These are phyloP conservation scores for Citrus reticulata DNA, from an alignment of 345 rosid genomes.

Conservation along the genomic window DNA sequence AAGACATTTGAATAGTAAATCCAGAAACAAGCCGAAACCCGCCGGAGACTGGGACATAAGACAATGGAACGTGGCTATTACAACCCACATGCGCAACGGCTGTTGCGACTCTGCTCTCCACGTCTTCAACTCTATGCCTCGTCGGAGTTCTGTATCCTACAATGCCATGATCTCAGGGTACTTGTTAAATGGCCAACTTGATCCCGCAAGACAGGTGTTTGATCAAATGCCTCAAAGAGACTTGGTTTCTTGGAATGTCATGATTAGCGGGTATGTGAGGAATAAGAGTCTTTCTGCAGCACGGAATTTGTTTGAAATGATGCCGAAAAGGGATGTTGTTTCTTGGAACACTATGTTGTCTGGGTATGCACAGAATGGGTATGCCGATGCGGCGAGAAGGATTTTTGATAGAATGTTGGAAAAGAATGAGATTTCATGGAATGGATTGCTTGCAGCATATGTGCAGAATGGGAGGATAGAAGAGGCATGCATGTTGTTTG, in stretches of 20 bases:
- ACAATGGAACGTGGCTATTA: slow-evolving; percentile 48
- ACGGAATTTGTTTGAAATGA: slow-evolving; percentile 35
- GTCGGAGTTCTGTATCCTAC: slow-evolving; percentile 48
- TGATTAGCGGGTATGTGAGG: slow-evolving; percentile 44
- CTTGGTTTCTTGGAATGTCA: slow-evolving; percentile 50
- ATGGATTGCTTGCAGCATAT: slow-evolving; percentile 52
- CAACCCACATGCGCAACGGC: slow-evolving; percentile 53
- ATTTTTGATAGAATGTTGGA: slow-evolving; percentile 50
- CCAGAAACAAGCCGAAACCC: slow-evolving; percentile 6
- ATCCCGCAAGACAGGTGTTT: slow-evolving; percentile 38
- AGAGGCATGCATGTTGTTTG: slow-evolving; percentile 48
- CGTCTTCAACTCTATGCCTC: slow-evolving; percentile 53
- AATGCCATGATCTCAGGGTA: slow-evolving; percentile 60
- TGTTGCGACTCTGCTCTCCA: slow-evolving; percentile 37
- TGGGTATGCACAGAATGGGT: slow-evolving; percentile 51
- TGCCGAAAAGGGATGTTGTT: slow-evolving; percentile 46
- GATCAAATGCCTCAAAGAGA: slow-evolving; percentile 48
- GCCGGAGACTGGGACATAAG: slow-evolving; percentile 40
- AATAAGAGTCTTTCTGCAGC: slow-evolving; percentile 35
- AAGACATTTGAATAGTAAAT: slow-evolving; percentile 6
- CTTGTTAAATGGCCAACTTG: slow-evolving; percentile 32
- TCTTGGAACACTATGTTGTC: slow-evolving; percentile 56
- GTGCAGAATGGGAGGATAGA: slow-evolving; percentile 62
- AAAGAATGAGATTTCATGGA: slow-evolving; percentile 57
- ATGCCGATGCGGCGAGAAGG: slow-evolving; percentile 45